These are phyloP conservation scores for Solanum hybrid DNA, from an alignment of 305 asterid species.

Conservation along the genomic window DNA sequence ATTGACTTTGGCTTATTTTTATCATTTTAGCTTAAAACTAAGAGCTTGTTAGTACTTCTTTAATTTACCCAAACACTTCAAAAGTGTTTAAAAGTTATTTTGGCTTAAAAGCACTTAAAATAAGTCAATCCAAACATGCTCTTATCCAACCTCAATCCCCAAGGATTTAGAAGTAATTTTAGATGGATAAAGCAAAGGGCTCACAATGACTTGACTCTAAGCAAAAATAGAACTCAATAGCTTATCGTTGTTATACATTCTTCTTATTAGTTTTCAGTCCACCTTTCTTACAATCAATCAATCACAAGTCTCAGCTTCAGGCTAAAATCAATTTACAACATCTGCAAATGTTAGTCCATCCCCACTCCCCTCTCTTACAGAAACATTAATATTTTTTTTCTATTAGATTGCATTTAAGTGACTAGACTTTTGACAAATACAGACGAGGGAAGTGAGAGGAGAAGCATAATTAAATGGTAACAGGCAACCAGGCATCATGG, in stretches of 20 bases:
- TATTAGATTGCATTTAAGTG: background rate
- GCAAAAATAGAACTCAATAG: background rate
- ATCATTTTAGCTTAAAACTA: background rate
- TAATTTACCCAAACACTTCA: background rate
- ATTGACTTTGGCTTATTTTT: too few relatives aligned
- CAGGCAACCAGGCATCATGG: background rate
- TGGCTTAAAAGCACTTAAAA: background rate
- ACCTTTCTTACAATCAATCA: background rate
- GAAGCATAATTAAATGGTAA: background rate
- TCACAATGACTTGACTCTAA: background rate
- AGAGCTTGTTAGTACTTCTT: background rate
- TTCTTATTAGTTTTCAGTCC: background rate
- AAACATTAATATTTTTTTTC: background rate
- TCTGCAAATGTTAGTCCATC: background rate
- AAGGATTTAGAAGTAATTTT: background rate
- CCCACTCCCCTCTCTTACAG: background rate
- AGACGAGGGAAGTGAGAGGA: background rate
- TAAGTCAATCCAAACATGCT: background rate
- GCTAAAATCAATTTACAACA: background rate
- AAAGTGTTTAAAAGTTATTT: background rate
- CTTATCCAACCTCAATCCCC: background rate
- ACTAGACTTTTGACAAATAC: background rate
- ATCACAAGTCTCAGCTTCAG: background rate
- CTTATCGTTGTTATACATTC: background rate
- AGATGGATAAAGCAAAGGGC: background rate